These are phyloP conservation scores for Hibiscus mutabilis DNA, from an alignment of 345 rosid species.

Conservation along the genomic window DNA sequence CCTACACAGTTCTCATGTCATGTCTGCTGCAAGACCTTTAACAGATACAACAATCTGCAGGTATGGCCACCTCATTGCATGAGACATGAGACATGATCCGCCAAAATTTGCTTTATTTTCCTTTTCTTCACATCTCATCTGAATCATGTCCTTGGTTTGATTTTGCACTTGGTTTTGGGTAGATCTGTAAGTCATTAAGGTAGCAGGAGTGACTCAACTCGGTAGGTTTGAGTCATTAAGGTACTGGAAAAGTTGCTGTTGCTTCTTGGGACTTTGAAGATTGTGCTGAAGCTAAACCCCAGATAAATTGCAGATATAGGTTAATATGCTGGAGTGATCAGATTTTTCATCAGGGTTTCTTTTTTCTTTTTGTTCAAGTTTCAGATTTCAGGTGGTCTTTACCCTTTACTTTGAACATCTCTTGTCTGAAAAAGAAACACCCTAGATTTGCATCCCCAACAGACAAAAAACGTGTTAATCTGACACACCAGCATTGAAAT, in stretches of 20 bases:
- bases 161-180: background rate
- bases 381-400: background rate
- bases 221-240: background rate
- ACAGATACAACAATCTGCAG: constrained; percentile 63
- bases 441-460: constrained; percentile 3
- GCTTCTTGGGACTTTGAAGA: background rate
- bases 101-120: background rate
- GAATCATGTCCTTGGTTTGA: background rate
- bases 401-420: background rate
- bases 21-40: constrained; percentile 51
- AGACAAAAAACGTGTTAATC: background rate
- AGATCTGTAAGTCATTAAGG: background rate
- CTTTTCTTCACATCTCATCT: background rate
- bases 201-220: background rate
- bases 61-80: constrained; percentile 17
- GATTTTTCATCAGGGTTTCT: too few species aligned
- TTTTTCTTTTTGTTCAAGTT: too few species aligned
- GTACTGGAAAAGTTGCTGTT: background rate
- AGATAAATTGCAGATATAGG: background rate
- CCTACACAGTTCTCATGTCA: constrained; percentile 57
- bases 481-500: background rate
- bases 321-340: background rate
- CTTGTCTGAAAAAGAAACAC: constrained; percentile 11
- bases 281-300: background rate
- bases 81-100: constrained; percentile 5